Evolutionary conservation across 805 yeast species (phyloP), one percentile per base, ranked within the genome.

Genomic region (Candida stauntonica): DNA sequence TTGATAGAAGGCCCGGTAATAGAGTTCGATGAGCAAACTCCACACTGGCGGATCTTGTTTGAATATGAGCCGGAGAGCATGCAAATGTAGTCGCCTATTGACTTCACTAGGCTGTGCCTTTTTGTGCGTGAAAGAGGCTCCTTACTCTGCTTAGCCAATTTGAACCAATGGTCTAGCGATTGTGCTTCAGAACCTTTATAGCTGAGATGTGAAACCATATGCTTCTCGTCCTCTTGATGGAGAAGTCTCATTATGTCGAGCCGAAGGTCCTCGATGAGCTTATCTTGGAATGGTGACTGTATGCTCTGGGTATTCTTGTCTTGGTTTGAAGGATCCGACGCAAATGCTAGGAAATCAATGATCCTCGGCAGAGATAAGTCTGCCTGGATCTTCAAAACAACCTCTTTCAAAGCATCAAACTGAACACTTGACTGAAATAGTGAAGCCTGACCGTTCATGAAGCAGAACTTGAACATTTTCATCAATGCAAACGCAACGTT

Each of bases 31-130:
- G 19, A 2, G 17, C 39, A 35, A 17, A 11, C 5, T 3, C 16
- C 3, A 15, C 39, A 35, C 17, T 14, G 28, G 23, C 21, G 5
- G 17, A 3, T 11, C 6, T 24, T 5, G 14, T 33, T 19, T 53
- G 57, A 37, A 18, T 64, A 54, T 17, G 42, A 62, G 30, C 60
- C 64, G 28, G 48, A 49, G 1, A 52, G 35, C 9, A 66, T 39
- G 45, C 77, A 72, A 3, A 68, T 58, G 23, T 61, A 60, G 19
- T 63, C 48, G n/a, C 70, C 66, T 13, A 72, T 38, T 0, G 71
- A 60, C 2, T 61, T 48, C 1, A 72, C 43, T 2, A 69, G n/a
- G 4, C 36, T 35, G 29, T 47, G 39, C 14, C 40, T 43, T 17
- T 50, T 39, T 3, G 32, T n/a, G 8, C 36, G 33, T 5, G 26